Conservation (phyloP, 2,329 filamentous ascomycete genomes). For the Colletotrichum lini region DNA sequence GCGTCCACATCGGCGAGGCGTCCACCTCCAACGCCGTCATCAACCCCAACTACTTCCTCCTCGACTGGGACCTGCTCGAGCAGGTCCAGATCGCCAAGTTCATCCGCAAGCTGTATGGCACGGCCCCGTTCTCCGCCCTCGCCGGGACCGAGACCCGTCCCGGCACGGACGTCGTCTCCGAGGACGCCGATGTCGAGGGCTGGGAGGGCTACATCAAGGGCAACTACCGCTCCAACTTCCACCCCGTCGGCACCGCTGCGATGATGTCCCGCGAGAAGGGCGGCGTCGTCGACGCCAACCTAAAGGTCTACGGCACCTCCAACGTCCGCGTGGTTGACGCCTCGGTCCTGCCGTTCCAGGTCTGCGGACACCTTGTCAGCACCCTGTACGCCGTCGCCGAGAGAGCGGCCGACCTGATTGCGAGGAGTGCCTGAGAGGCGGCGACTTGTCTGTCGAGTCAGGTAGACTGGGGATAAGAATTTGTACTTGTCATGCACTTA, state of each 20-base stretch:
- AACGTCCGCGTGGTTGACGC: slow-evolving; percentile 66
- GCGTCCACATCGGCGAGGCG: slow-evolving; percentile 55
- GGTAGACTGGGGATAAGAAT: neutral
- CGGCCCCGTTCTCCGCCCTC: slow-evolving; percentile 45
- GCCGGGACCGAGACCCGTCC: slow-evolving; percentile 45
- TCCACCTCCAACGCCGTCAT: slow-evolving; percentile 53
- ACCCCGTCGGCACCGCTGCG: slow-evolving; percentile 63
- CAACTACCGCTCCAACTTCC: slow-evolving; percentile 53
- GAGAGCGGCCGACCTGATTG: slow-evolving; percentile 54
- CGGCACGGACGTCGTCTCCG: slow-evolving; percentile 45
- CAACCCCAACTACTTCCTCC: slow-evolving; percentile 53
- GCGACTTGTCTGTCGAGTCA: too few species aligned
- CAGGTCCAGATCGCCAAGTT: slow-evolving; percentile 49
- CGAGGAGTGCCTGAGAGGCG: neutral
- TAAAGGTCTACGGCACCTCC: slow-evolving; percentile 66
- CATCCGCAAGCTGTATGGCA: slow-evolving; percentile 51
- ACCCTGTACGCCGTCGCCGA: slow-evolving; percentile 68
- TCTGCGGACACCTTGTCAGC: slow-evolving; percentile 64
- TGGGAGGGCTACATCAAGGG: slow-evolving; percentile 31
- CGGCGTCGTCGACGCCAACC: slow-evolving; percentile 62
- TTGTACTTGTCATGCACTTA: neutral
- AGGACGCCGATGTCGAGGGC: slow-evolving; percentile 48
- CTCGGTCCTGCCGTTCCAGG: slow-evolving; percentile 64
- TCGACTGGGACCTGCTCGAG: slow-evolving; percentile 54
- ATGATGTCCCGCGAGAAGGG: slow-evolving; percentile 66